These are phyloP conservation scores for Cucumis hystrix DNA, from an alignment of 306 rosid species.

Conservation along the genomic window DNA sequence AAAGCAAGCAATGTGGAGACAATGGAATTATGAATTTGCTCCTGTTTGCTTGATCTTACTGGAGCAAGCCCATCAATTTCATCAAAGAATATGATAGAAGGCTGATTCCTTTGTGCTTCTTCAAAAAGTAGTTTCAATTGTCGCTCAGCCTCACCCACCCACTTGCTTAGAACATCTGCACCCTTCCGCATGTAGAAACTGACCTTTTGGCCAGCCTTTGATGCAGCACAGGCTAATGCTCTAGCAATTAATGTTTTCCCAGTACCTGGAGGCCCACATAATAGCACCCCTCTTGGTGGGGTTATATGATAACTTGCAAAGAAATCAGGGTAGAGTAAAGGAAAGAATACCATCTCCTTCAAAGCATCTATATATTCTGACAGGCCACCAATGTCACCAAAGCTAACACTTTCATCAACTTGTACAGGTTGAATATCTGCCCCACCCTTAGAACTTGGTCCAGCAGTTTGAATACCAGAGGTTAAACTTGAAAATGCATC, in stretches of 20 bases:
- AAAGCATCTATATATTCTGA: conserved; percentile 82
- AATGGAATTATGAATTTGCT: conserved; percentile 96
- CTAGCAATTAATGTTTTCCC: conserved; percentile 95
- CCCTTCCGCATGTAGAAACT: conserved; percentile 99
- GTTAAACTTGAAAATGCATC: conserved; percentile 69
- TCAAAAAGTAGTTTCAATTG: conserved; percentile 92
- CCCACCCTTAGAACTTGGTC: conserved; percentile 99
- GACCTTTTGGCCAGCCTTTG: conserved; percentile 98
- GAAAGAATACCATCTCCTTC: conserved; percentile 98
- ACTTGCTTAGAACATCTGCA: conserved; percentile 92
- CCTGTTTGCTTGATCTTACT: conserved; percentile 97
- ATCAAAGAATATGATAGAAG: conserved; percentile 93
- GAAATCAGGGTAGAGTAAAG: conserved; percentile 88
- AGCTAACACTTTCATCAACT: conserved; percentile 90
- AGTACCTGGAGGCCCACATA: conserved; percentile 98
- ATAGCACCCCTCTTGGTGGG: conserved; percentile 93
- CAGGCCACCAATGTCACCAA: conserved; percentile 92
- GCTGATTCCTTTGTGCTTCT: conserved; percentile 98
- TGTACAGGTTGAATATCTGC: conserved; percentile 97
- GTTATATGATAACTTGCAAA: conserved; percentile 93
- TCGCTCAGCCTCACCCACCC: conserved; percentile 99
- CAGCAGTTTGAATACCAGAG: conserved; percentile 98
- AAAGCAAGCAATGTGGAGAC: conserved; percentile 98
- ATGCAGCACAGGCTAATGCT: conserved; percentile 96
- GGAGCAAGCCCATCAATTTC: conserved; percentile 99